phyloP scores from a whole-genome alignment of 2,329 filamentous ascomycete genomes.

The Colletotrichum truncatum region DNA sequence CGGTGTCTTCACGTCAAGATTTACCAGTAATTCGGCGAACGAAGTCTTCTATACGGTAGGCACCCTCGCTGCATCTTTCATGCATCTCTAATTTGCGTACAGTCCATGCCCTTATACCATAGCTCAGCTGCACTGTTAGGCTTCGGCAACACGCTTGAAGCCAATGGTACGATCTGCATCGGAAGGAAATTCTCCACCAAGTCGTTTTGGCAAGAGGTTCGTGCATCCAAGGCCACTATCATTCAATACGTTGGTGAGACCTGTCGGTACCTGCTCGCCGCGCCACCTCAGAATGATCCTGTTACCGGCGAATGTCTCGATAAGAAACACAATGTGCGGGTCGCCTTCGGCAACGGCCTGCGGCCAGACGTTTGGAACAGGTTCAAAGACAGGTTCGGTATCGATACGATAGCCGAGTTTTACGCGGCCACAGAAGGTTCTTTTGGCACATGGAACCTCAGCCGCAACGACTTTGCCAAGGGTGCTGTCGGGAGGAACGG shows the following conservation, averaged over 20 bases:
- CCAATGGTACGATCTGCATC: constrained; percentile 74
- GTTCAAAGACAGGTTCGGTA: constrained; percentile 83
- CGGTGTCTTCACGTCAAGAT: constrained; percentile 60
- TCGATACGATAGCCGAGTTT: constrained; percentile 80
- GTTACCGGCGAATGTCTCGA: constrained; percentile 75
- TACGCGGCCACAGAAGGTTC: constrained; percentile 82
- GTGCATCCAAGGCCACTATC: constrained; percentile 74
- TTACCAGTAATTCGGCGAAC: constrained; percentile 64
- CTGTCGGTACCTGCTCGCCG: constrained; percentile 80
- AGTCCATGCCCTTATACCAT: constrained; percentile 92
- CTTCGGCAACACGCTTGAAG: constrained; percentile 66
- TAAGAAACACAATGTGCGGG: constrained; percentile 74
- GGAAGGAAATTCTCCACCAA: constrained; percentile 82
- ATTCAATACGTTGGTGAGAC: constrained; percentile 93
- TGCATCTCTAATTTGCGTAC: neutral
- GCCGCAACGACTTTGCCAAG: constrained; percentile 75
- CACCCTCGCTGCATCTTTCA: constrained; percentile 12
- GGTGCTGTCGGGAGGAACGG: constrained; percentile 84
- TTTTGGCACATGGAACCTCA: constrained; percentile 76
- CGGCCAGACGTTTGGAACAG: constrained; percentile 86
- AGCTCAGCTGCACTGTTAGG: constrained; percentile 79
- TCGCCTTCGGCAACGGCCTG: constrained; percentile 86
- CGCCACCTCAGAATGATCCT: constrained; percentile 69
- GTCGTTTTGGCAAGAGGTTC: constrained; percentile 80
- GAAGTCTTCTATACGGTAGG: constrained; percentile 81